Evolutionary conservation across 2,329 filamentous ascomycete genomes (phyloP).

Genomic region (Sphaerulina musiva): DNA sequence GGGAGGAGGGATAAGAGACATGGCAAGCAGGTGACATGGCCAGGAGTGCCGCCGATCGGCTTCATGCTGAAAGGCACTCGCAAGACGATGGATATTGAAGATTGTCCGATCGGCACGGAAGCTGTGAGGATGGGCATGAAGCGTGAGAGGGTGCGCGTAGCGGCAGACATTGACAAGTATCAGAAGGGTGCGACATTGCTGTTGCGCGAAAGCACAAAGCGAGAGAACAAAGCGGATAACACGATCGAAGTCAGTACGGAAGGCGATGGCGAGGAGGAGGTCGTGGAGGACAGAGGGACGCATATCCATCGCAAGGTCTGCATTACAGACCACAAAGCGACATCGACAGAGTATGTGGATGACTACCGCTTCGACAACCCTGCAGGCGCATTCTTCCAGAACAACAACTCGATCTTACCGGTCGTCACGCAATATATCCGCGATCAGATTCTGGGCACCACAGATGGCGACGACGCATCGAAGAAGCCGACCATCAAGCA

Average conservation of each 20-base stretch:
- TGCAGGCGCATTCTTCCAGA: constrained; percentile 95
- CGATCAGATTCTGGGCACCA: constrained; percentile 56
- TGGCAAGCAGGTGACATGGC: constrained; percentile 52
- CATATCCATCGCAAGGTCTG: constrained; percentile 78
- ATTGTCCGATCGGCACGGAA: constrained; percentile 90
- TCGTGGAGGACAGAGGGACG: constrained; percentile 51
- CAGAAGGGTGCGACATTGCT: constrained; percentile 79
- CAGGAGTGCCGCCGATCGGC: constrained; percentile 69
- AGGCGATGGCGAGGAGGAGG: constrained; percentile 40
- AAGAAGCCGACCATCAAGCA: constrained; percentile 57
- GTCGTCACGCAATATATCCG: constrained; percentile 82
- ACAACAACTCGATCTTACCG: constrained; percentile 96
- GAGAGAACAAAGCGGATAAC: constrained; percentile 48
- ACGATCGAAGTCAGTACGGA: constrained; percentile 32
- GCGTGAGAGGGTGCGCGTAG: constrained; percentile 70
- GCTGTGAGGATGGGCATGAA: constrained; percentile 74
- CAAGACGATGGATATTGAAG: constrained; percentile 85
- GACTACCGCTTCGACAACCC: constrained; percentile 81
- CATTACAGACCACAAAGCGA: constrained; percentile 77
- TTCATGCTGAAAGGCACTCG: constrained; percentile 83
- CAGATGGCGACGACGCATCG: constrained; percentile 5
- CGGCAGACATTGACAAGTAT: constrained; percentile 63
- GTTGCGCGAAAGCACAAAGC: constrained; percentile 74
- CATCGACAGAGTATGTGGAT: constrained; percentile 80
- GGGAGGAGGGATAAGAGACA: constrained; percentile 44